These are phyloP conservation scores for Solanum aculeatissimum DNA, from an alignment of 305 asterid genomes.

Conservation along the genomic window DNA sequence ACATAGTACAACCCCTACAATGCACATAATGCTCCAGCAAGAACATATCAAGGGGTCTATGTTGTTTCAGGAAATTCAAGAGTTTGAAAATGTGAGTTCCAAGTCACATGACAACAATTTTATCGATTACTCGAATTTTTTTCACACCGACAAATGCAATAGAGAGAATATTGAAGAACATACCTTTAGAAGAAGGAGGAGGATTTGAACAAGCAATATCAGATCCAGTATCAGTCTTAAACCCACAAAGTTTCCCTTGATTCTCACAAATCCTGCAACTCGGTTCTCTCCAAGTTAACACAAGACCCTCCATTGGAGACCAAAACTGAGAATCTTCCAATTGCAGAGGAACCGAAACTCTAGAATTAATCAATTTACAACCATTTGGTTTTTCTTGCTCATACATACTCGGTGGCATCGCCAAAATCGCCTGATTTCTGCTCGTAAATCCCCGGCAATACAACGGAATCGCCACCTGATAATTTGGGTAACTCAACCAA, in stretches of 20 bases:
- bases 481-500: slow-evolving; percentile 4
- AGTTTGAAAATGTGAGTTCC: too few species aligned
- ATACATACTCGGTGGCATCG: slow-evolving; percentile 4
- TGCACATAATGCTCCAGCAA: not conserved
- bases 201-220: slow-evolving; percentile 29
- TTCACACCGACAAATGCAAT: fast-evolving
- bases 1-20: not conserved
- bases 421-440: slow-evolving; percentile 31
- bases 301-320: slow-evolving; percentile 37
- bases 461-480: slow-evolving; percentile 12
- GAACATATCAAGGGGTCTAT: too few species aligned
- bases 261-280: slow-evolving; percentile 36
- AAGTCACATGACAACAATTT: too few species aligned
- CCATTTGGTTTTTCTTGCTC: slow-evolving; percentile 7
- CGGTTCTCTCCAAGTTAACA: slow-evolving; percentile 47
- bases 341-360: slow-evolving; percentile 25
- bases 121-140: too few species aligned
- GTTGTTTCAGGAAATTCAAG: too few species aligned
- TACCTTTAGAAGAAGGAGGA: slow-evolving; percentile 25
- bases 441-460: slow-evolving; percentile 21
- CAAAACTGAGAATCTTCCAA: slow-evolving; percentile 26
- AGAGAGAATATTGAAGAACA: not conserved
- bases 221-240: slow-evolving; percentile 11
- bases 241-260: slow-evolving; percentile 41
- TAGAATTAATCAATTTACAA: slow-evolving; percentile 21